Percentiles rank a stretch among this genome's conserved stretches.
Conservation (phyloP, 2,329 filamentous ascomycete species). For the Ophiostoma novo-ulmi region DNA sequence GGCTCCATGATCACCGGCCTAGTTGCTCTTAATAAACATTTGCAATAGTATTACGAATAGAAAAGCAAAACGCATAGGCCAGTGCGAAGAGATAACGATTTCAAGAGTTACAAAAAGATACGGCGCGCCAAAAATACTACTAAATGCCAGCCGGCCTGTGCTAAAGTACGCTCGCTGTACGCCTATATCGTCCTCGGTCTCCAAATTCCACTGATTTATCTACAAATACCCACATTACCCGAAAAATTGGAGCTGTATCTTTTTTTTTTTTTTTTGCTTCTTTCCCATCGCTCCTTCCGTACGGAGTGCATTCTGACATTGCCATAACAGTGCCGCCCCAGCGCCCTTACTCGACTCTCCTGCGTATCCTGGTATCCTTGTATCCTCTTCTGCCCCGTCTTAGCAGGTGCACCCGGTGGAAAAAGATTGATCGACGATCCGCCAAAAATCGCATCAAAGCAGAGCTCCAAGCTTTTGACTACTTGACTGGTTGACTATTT, state of each 20-base stretch:
- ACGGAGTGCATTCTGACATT: neutral
- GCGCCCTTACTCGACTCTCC: neutral
- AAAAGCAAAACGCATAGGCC: neutral
- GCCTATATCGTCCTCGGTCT: neutral
- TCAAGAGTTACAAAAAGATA: slow-evolving; percentile 7
- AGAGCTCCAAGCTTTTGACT: slow-evolving; percentile 5
- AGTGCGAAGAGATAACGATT: neutral
- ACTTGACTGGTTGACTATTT: neutral
- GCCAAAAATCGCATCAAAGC: slow-evolving; percentile 4
- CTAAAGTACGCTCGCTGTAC: neutral
- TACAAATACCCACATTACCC: slow-evolving; percentile 11
- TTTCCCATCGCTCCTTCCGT: slow-evolving; percentile 16
- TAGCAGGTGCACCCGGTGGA: neutral
- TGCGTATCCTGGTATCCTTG: neutral
- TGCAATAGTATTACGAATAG: slow-evolving; percentile 16
- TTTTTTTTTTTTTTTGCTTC: neutral
- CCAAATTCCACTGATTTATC: slow-evolving; percentile 13
- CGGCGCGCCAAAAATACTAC: neutral
- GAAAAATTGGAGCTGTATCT: slow-evolving; percentile 16
- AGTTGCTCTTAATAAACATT: slow-evolving; percentile 19
- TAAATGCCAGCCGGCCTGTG: neutral
- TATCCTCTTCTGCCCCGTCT: slow-evolving; percentile 3
- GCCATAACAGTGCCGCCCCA: neutral
- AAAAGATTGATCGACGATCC: slow-evolving; percentile 11
- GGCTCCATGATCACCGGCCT: slow-evolving; percentile 9